Conservation (phyloP, 192 early-diverging fungal genomes). For the Phlyctochytrium arcticum region DNA sequence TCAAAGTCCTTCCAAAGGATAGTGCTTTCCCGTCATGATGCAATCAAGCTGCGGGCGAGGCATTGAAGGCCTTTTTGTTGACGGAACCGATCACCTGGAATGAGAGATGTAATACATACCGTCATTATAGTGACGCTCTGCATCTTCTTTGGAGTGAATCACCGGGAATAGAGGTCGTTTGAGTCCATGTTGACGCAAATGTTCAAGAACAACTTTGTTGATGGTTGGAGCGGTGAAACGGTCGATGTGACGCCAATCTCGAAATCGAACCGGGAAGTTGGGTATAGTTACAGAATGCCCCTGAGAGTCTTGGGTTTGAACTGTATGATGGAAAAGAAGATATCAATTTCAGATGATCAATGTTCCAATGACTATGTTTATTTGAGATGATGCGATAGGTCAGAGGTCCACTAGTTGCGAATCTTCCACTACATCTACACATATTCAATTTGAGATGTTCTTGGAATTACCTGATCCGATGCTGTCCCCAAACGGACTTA, state of each 20-base stretch:
- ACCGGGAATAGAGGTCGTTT: conserved; percentile 27
- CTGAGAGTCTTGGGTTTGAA: conserved; percentile 54
- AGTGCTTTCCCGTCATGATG: too few species aligned
- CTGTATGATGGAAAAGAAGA: conserved; percentile 8
- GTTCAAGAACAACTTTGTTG: conserved; percentile 44
- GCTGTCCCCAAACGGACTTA: conserved; percentile 67
- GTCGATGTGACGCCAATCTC: conserved; percentile 49
- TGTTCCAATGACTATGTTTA: not conserved
- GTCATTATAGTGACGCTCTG: conserved; percentile 45
- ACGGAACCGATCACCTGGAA: not conserved
- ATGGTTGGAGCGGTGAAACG: conserved; percentile 45
- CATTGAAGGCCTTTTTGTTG: not conserved
- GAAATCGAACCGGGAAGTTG: conserved; percentile 64
- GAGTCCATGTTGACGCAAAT: conserved; percentile 17
- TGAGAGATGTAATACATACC: conserved; percentile 30
- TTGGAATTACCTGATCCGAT: conserved; percentile 32
- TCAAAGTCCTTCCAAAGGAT: too few species aligned
- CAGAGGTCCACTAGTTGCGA: not conserved
- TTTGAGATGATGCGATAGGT: not conserved
- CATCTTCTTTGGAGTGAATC: conserved; percentile 39
- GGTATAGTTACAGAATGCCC: conserved; percentile 56
- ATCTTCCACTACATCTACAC: not conserved
- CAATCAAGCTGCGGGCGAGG: not conserved
- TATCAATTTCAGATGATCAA: too few species aligned
- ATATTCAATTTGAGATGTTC: not conserved